Evolutionary conservation across 2,329 filamentous ascomycete genomes (phyloP).

Genomic region (Lojkania enalia): DNA sequence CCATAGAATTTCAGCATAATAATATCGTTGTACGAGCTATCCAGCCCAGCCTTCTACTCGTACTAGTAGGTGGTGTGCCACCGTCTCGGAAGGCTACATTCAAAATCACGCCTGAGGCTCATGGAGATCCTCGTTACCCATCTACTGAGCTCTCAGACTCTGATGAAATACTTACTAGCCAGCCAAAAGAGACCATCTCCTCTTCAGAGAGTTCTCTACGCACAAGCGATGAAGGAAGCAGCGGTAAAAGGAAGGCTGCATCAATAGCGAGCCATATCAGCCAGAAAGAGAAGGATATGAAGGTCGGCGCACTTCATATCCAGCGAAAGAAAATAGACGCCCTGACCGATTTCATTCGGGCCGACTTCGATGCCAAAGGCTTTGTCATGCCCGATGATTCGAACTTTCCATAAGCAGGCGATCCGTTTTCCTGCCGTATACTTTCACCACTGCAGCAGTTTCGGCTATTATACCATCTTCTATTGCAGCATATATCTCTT

Average conservation of each 20-base stretch:
- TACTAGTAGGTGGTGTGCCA: slow-evolving; percentile 53
- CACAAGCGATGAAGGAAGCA: slow-evolving; percentile 12
- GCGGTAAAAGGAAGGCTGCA: slow-evolving; percentile 22
- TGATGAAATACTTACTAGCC: slow-evolving; percentile 13
- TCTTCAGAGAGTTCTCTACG: slow-evolving; percentile 7
- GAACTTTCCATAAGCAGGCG: slow-evolving; percentile 34
- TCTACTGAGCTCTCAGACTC: slow-evolving; percentile 10
- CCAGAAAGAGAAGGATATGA: slow-evolving; percentile 41
- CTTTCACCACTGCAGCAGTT: too few species aligned
- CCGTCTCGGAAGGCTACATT: slow-evolving; percentile 44
- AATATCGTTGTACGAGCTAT: slow-evolving; percentile 53
- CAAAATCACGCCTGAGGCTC: slow-evolving; percentile 50
- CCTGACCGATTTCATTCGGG: slow-evolving; percentile 48
- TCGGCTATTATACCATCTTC: too few species aligned
- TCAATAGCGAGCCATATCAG: slow-evolving; percentile 45
- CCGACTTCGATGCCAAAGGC: slow-evolving; percentile 49
- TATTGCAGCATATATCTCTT: too few species aligned
- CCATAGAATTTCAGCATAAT: slow-evolving; percentile 50
- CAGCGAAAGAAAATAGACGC: slow-evolving; percentile 55
- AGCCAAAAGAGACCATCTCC: slow-evolving; percentile 11
- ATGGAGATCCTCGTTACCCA: slow-evolving; percentile 47
- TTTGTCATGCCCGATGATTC: slow-evolving; percentile 54
- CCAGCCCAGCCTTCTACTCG: slow-evolving; percentile 52
- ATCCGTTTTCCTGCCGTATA: too few species aligned
- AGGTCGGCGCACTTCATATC: slow-evolving; percentile 49